Evolutionary conservation across 2,329 filamentous ascomycete genomes (phyloP), one percentile per base, ranked within the genome.

Genomic region (Trichoderma hamatum): DNA sequence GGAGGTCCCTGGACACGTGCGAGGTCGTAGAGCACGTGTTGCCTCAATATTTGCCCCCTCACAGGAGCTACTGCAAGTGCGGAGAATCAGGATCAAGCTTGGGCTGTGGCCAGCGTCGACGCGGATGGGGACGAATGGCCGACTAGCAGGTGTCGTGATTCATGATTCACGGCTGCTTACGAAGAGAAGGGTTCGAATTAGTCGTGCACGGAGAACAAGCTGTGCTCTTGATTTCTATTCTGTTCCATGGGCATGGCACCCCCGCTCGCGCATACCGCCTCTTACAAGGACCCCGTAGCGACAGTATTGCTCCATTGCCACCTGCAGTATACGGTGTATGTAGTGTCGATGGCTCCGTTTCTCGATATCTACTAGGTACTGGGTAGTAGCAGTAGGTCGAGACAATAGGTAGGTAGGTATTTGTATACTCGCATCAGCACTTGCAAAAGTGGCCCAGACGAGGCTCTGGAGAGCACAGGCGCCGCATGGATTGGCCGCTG

Each of bases 181-280:
- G 58, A 60, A n/a, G 39, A n/a, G 39, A 19, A 43, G 16, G 39
- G 39, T 19, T 7, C 39, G 16, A 43, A 9, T 7, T 30, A 30
- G 30, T 30, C 30, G 30, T 30, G 30, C 30, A 7, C 4, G 30
- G 30, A 30, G 30, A 7, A 19, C 6, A 43, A 16, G 39, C 19
- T 19, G 6, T 43, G 39, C 39, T 43, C 16, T 43, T 43, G 39
- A n/a, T 9, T 43, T 43, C 39, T 43, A n/a, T 43, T 43, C 46
- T 49, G 9, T 49, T 49, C n/a, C 46, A 49, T 6, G n/a, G n/a
- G 46, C 19, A 49, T 49, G n/a, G 46, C 46, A 49, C 46, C 36
- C 58, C 36, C 58, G 58, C 58, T 60, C 39, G 19, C 43, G 39
- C 58, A 60, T 60, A 60, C 58, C 58, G 58, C 58, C 13, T 60